A percentile compares a stretch with the other conserved stretches of the same genome.
Evolutionary conservation across 345 rosid genomes (phyloP).

Genomic region (Populus ilicifolia): DNA sequence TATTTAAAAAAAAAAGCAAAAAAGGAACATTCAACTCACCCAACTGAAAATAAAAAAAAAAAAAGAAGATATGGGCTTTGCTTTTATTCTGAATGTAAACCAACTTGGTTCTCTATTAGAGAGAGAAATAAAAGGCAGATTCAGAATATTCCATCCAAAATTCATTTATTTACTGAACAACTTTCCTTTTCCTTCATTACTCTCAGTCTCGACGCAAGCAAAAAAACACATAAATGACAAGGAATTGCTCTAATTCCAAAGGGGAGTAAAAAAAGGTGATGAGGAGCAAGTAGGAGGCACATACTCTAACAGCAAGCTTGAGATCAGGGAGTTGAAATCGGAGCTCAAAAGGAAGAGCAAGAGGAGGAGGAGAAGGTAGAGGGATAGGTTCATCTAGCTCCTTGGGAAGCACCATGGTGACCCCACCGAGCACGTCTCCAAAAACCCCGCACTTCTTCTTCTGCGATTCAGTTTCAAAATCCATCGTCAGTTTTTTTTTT

Average conservation of each 20-base stretch:
- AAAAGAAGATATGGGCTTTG: not conserved
- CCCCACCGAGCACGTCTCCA: constrained; percentile 41
- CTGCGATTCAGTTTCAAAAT: constrained; percentile 49
- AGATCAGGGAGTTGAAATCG: constrained; percentile 67
- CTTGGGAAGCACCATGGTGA: constrained; percentile 54
- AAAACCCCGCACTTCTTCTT: constrained; percentile 43
- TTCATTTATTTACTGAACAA: not conserved
- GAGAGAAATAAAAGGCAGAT: not conserved
- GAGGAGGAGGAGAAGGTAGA: constrained; percentile 5
- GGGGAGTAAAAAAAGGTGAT: not conserved
- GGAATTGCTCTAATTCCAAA: not conserved
- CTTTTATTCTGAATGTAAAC: not conserved
- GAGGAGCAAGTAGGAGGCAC: not conserved
- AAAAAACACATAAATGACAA: not conserved
- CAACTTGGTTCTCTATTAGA: not conserved
- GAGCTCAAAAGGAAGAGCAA: constrained; percentile 39
- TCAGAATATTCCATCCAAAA: not conserved
- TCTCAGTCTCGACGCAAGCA: not conserved
- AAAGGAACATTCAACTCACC: not conserved
- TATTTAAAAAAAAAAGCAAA: not conserved
- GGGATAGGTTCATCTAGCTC: constrained; percentile 37
- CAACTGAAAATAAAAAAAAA: not conserved
- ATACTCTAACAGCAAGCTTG: constrained; percentile 43
- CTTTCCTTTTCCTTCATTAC: not conserved
- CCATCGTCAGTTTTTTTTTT: constrained; percentile 11